Conservation (phyloP, 2,329 filamentous ascomycete genomes). For the Sporothrix sp. region DNA sequence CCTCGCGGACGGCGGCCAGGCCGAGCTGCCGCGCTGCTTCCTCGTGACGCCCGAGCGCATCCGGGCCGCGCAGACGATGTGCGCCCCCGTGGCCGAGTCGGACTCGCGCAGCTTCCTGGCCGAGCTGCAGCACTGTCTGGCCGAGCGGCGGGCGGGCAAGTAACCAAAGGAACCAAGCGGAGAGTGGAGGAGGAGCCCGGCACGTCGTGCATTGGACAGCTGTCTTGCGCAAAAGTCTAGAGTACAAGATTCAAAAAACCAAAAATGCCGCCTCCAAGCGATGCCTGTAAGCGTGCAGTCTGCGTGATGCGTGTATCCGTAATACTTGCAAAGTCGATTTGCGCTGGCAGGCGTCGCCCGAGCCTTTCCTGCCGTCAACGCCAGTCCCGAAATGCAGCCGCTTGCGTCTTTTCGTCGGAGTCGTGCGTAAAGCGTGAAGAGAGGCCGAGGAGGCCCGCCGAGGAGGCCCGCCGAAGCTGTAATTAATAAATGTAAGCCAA, state of each 20-base stretch:
- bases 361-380: no score
- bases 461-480: not conserved
- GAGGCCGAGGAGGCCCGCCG: not conserved
- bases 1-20: constrained; percentile 19
- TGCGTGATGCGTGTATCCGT: no score
- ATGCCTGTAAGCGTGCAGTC: not conserved
- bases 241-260: not conserved
- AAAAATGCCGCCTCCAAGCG: not conserved
- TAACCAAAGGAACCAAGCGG: no score
- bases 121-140: constrained; percentile 11
- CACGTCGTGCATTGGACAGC: constrained; percentile 2
- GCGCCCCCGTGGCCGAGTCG: constrained; percentile 2
- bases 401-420: no score
- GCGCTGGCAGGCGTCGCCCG: no score
- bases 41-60: constrained; percentile 13
- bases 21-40: constrained; percentile 14
- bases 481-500: not conserved
- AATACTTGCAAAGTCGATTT: no score
- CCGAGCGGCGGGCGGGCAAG: not conserved
- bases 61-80: constrained; percentile 1
- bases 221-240: not conserved
- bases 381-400: no score
- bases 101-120: constrained; percentile 8
- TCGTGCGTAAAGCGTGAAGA: no score
- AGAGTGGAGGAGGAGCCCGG: no score